Base-by-base conservation (phyloP, 345 rosid species). In the Melaleuca alternifolia region DNA sequence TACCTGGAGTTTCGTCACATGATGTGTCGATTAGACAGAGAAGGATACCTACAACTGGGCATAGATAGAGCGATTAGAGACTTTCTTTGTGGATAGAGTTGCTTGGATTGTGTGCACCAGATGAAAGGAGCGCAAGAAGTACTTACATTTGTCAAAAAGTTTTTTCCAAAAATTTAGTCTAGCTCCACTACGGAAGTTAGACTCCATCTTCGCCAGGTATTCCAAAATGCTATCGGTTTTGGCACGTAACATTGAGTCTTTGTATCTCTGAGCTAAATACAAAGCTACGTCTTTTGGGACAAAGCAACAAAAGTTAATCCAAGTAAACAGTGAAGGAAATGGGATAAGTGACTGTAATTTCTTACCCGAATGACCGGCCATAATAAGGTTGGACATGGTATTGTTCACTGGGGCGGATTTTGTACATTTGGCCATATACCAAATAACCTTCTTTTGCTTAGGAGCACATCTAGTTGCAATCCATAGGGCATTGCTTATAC, bases 221-320 rank as follows among this genome's bases (percentile, higher is more conserved):
- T 0, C 75, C 37, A 61, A 61, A 6, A 14, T 13, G 41, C 16
- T 0, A 1, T 0, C 5, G 33, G 5, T n/a, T 1, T 12, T 16
- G 6, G 13, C 20, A n/a, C 0, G 1, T 61, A 3, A n/a, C 75
- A 3, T 13, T 2, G 10, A 28, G 37, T 15, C 10, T n/a, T 1
- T 2, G 75, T 12, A 6, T 61, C 5, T 33, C 4, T 28, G 75
- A 61, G 75, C 75, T 6, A 61, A 61, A 61, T 61, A 61, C 41
- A 61, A 61, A 16, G 75, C 75, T 13, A 61, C 13, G 75, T 61
- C 75, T 61, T 2, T 61, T 28, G 20, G 18, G 75, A 61, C 37
- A 61, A 33, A 61, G n/a, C 37, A 61, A 28, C 75, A n/a, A 61
- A 30, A n/a, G 75, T 61, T 61, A 61, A 61, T 61, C 37, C 75